Evolutionary conservation across 148 eudicot species (phyloP), one percentile per base, ranked within the genome.

Genomic region (Simmondsia chinensis): DNA sequence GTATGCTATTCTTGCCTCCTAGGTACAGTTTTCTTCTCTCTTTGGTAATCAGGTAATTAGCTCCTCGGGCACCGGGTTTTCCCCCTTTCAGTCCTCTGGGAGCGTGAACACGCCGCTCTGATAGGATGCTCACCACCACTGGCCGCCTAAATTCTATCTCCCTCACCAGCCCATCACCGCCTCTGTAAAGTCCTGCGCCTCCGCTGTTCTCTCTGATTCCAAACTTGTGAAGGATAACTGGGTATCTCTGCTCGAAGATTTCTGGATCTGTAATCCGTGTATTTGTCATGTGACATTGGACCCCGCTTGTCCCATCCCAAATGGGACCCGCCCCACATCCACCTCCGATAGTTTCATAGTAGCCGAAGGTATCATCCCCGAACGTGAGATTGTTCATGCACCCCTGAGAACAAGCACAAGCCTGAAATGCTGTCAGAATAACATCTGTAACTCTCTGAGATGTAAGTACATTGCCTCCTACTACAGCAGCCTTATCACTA

Each of bases 301-400:
- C 77, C 26, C 94, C 97, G 65, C 94, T 85, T 11, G 94, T 82
- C 1, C 97, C 97, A 9, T 82, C 77, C 97, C 95, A 91, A 8
- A 68, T 47, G 40, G 97, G 95, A 4, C 97, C 97, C 0, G 88
- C 97, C 32, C 97, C 97, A 61, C 88, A 71, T 34, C 97, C 97
- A 24, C 97, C 97, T 48, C 94, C 97, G 23, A 91, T 91, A 3
- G 97, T 91, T 60, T 91, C 95, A 20, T 85, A 91, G 52, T 91
- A 91, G 9, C 97, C 97, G 43, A 91, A 85, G 0, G 85, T 82
- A 48, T 68, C 75, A 31, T 91, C 95, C 28, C 95, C 97, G 34
- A 91, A 91, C 20, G 99, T 91, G 32, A 91, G 75, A 50, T 91
- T 91, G 43, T 91, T 91, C 99, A 91, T 91, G 67, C 99, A 91